Base-by-base conservation (phyloP, 1,284 basidiomycete genomes). In the Inonotus obliquus region DNA sequence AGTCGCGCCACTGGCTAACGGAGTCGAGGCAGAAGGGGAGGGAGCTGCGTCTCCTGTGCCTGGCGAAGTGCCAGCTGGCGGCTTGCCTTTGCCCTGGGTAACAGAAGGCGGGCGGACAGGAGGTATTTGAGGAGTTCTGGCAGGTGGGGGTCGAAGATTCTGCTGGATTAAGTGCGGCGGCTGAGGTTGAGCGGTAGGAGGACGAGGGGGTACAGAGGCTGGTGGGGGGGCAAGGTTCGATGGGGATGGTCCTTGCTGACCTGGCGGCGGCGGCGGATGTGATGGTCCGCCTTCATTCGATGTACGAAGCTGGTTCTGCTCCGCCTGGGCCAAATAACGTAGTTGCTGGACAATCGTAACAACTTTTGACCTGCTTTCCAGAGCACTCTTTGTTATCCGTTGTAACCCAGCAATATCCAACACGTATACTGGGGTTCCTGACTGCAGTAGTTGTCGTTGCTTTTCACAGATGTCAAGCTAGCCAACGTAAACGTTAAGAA, bases 391-490 rank as follows among this genome's bases (percentile, higher is more conserved):
- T n/a, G 75, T 69, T 79, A 87, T 82, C 39, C 57, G 69, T 48
- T 78, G 77, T 38, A 89, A 72, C 25, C 70, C 74, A 0, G 75
- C 69, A 11, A 82, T 61, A 35, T 69, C 72, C 19, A 86, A 66
- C 41, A 87, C 76, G 66, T 79, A 86, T 45, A 80, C 81, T 27
- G 83, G 81, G 57, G 73, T 76, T 9, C 74, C 69, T 9, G 72
- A 72, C 1, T 77, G 69, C 17, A 83, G 66, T 60, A 84, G 71
- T 5, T 68, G 69, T 35, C 81, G 74, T 73, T 90, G 87, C 52
- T 77, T 77, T 47, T 75, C 72, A 19, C 82, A 79, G 3, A 80
- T 78, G 77, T 68, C 51, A 81, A 78, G 85, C 51, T 57, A 54
- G 10, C 55, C 14, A 23, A 64, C 59, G 27, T 41, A 55, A 19